Base-by-base conservation (phyloP, 495 filamentous ascomycete genomes). In the Tuber calosporum region DNA sequence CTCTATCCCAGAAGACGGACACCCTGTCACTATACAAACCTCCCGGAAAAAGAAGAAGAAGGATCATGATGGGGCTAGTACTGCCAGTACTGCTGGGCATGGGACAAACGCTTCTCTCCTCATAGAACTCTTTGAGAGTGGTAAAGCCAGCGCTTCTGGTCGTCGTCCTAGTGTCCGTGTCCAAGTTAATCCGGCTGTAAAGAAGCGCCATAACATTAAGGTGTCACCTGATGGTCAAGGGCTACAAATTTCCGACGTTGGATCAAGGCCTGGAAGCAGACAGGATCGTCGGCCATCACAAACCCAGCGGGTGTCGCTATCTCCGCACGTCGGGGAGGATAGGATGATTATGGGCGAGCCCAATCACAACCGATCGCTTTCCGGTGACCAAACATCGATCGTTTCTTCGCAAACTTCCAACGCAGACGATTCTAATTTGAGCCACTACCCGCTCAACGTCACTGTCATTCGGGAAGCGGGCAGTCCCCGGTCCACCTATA, bases 71-170 rank as follows among this genome's bases (percentile, higher is more conserved):
- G 75, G 69, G 77, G 77, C 70, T 40, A 77, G 73, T 30, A 75
- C 75, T n/a, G 53, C 34, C 19, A 62, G 53, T 15, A 34, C 53
- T 13, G 26, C 15, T 62, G 68, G 79, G 40, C 77, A 75, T 70
- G 79, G 75, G 39, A 81, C 79, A 58, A 80, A 78, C 69, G 97
- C 95, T 58, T 96, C 93, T 69, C 87, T 99, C 69, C 85, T 99
- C 81, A 99, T 99, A 81, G 95, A 99, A 83, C 97, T 97, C 83
- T 99, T 97, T 81, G 94, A 97, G 83, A 93, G 89, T 77, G 90
- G 92, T 69, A 97, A 95, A 82, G 84, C 85, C 30, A 73, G 39
- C 71, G 80, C 84, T 42, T 86, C 88, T 58, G 75, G 83, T 58
- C 84, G 90, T 86, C 84, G 93, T 74, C 96, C 95, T 2, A 97